Evolutionary conservation across 139 green algal genomes (phyloP).

Genomic region (Penium margaritaceum): DNA sequence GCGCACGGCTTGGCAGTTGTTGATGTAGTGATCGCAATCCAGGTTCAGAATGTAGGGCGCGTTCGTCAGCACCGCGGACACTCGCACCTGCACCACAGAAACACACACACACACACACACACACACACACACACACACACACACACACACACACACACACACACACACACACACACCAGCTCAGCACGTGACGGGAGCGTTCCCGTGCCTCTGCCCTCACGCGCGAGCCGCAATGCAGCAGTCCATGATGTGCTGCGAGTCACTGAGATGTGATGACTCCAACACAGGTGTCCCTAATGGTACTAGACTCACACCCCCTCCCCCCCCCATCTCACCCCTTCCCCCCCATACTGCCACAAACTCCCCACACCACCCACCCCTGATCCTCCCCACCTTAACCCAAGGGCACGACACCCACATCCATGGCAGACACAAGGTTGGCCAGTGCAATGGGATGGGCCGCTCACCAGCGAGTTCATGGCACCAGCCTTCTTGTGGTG

Average conservation of each 20-base stretch:
- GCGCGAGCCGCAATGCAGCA: background rate
- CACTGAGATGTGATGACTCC: background rate
- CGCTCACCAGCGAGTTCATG: constrained; percentile 40
- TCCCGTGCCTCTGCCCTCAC: background rate
- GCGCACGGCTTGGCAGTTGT: constrained; percentile 17
- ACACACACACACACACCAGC: background rate
- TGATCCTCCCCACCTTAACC: background rate
- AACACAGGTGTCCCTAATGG: background rate
- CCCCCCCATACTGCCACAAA: background rate
- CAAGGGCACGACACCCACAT: background rate
- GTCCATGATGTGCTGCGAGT: background rate
- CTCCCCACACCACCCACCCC: background rate
- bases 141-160: background rate
- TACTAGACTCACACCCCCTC: background rate
- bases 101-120: constrained; percentile 1
- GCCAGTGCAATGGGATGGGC: background rate
- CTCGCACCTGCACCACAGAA: constrained; percentile 18
- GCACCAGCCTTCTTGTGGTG: constrained; percentile 49
- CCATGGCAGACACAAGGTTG: background rate
- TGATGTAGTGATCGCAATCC: constrained; percentile 43
- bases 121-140: constrained; percentile 2
- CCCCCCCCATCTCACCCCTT: background rate
- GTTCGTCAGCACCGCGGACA: constrained; percentile 43
- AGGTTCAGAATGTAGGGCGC: constrained; percentile 46
- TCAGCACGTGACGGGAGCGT: background rate